Evolutionary conservation across 2,329 filamentous ascomycete genomes (phyloP).

Genomic region (Fusarium veterinarium): DNA sequence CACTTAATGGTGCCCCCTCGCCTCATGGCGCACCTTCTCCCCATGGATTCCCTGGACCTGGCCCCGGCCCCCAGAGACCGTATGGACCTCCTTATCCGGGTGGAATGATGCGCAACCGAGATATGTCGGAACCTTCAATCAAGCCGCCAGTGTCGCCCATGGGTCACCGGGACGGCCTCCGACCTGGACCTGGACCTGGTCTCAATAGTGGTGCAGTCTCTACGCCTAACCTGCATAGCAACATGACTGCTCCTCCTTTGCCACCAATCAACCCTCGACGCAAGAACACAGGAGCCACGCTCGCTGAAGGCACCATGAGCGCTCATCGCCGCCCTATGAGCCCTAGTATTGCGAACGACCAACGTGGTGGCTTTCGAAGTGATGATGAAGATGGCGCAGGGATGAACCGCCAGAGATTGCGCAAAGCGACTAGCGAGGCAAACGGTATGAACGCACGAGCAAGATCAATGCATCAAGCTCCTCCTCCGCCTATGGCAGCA

Average conservation of each 20-base stretch:
- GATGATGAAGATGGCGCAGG: conserved; percentile 55
- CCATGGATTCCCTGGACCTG: conserved; percentile 26
- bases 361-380: conserved; percentile 48
- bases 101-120: conserved; percentile 56
- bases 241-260: conserved; percentile 59
- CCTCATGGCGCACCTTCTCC: conserved; percentile 25
- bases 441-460: conserved; percentile 48
- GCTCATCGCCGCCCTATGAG: conserved; percentile 39
- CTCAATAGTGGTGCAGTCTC: conserved; percentile 48
- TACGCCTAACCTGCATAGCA: conserved; percentile 53
- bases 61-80: conserved; percentile 23
- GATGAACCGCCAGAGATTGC: conserved; percentile 54
- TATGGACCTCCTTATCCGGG: conserved; percentile 23
- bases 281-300: conserved; percentile 53
- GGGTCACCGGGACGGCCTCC: conserved; percentile 51
- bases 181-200: conserved; percentile 52
- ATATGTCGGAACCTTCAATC: conserved; percentile 64
- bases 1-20: conserved; percentile 30
- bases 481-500: conserved; percentile 41
- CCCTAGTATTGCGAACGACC: conserved; percentile 31
- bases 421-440: conserved; percentile 58
- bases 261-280: conserved; percentile 70
- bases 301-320: conserved; percentile 47
- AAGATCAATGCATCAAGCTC: conserved; percentile 44
- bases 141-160: conserved; percentile 59